Conservation (phyloP, 768 basidiomycete genomes). For the Tubosaeta brunneosetosa region DNA sequence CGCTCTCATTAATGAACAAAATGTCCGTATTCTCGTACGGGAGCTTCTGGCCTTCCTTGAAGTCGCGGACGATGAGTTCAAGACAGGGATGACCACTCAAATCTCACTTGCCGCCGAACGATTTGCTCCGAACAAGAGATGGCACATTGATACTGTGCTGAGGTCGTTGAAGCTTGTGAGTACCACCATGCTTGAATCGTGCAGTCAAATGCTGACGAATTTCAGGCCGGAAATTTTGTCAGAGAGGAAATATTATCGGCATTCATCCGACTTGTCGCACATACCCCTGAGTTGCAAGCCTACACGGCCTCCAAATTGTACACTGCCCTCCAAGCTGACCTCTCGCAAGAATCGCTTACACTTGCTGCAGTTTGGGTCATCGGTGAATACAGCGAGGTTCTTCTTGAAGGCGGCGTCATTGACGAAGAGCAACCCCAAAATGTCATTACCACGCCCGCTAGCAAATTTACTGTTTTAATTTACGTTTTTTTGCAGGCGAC, state of each 20-base stretch:
- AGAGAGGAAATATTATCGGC: conserved; percentile 92
- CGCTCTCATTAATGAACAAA: conserved; percentile 92
- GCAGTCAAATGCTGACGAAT: not conserved
- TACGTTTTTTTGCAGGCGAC: conserved; percentile 44
- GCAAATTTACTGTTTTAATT: not conserved
- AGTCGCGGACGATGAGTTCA: conserved; percentile 98
- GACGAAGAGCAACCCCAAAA: conserved; percentile 68
- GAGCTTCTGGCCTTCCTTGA: conserved; percentile 96
- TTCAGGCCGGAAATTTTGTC: conserved; percentile 94
- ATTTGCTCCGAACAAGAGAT: conserved; percentile 95
- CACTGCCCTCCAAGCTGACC: conserved; percentile 79
- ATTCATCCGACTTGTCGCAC: conserved; percentile 93
- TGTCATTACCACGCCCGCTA: conserved; percentile 37
- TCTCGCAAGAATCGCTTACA: conserved; percentile 95
- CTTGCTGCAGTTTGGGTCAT: conserved; percentile 93
- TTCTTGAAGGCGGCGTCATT: conserved; percentile 81
- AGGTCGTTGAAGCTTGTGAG: conserved; percentile 86
- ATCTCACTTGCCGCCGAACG: conserved; percentile 93
- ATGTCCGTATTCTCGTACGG: conserved; percentile 86
- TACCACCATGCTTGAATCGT: conserved; percentile 1
- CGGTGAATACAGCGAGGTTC: conserved; percentile 91
- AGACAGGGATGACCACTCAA: conserved; percentile 96
- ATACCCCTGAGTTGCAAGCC: conserved; percentile 94
- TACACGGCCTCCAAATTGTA: conserved; percentile 94
- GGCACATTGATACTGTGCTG: conserved; percentile 98